These are phyloP conservation scores for Fistulifera pelliculosa DNA, from an alignment of 108 stramenopile species.

Conservation along the genomic window DNA sequence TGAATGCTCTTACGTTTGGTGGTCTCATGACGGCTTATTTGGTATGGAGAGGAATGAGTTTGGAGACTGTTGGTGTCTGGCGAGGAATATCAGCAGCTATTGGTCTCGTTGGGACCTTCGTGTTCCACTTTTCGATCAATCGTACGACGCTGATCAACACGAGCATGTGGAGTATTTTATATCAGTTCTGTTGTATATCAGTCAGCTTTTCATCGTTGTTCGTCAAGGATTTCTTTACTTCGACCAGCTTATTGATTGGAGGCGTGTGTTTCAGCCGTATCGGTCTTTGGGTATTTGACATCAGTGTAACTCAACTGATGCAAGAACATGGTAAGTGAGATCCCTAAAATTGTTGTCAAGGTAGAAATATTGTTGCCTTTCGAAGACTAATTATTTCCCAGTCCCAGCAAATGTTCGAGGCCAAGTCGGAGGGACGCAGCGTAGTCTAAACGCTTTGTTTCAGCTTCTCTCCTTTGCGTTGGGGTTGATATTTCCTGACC, in stretches of 20 bases:
- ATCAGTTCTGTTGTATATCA: conserved; percentile 37
- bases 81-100: conserved; percentile 45
- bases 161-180: conserved; percentile 47
- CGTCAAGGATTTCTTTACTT: conserved; percentile 22
- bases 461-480: conserved; percentile 28
- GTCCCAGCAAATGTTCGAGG: conserved; percentile 41
- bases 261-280: conserved; percentile 53
- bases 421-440: conserved; percentile 49
- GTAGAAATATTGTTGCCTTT: no score
- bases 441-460: conserved; percentile 45
- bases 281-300: conserved; percentile 69
- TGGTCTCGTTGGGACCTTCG: conserved; percentile 54
- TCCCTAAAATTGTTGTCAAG: no score
- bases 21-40: conserved; percentile 57
- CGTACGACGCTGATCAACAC: conserved; percentile 20
- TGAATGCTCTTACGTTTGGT: conserved; percentile 51
- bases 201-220: conserved; percentile 3
- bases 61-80: conserved; percentile 38
- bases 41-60: conserved; percentile 40
- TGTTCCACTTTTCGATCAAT: conserved; percentile 27
- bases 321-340: conserved; percentile 26
- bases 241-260: conserved; percentile 29
- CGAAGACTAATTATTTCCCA: not conserved
- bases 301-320: conserved; percentile 46
- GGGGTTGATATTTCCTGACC: conserved; percentile 35